phyloP scores from a whole-genome alignment of 805 yeast species.

The Nadsonia fulvescens region DNA sequence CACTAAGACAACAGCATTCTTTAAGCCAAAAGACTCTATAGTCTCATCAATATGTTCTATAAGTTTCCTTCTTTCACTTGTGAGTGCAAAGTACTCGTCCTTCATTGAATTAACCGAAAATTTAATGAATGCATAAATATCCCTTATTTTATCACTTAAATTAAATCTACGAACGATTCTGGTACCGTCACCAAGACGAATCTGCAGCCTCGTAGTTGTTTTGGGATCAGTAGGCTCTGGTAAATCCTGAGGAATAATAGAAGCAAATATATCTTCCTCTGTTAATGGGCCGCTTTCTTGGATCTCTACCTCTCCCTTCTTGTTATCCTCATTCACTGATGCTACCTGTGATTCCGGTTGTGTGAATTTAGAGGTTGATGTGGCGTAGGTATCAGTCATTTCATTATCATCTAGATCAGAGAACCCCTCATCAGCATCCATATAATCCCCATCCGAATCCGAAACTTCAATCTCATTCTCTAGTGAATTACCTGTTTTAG shows the following conservation, averaged over 20 bases:
- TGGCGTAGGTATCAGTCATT: slow-evolving; percentile 8
- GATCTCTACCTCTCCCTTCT: slow-evolving; percentile 6
- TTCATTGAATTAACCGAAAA: slow-evolving; percentile 28
- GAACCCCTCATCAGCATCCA: slow-evolving; percentile 8
- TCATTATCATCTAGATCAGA: slow-evolving; percentile 14
- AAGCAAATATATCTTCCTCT: slow-evolving; percentile 28
- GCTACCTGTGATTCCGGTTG: slow-evolving; percentile 9
- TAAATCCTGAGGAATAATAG: slow-evolving; percentile 32
- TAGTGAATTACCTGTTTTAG: slow-evolving; percentile 13
- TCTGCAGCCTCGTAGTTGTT: slow-evolving; percentile 59
- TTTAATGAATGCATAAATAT: slow-evolving; percentile 52
- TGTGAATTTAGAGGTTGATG: slow-evolving; percentile 5
- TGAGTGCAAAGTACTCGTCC: slow-evolving; percentile 33
- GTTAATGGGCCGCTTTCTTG: slow-evolving; percentile 15
- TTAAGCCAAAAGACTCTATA: slow-evolving; percentile 57
- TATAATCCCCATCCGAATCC: slow-evolving; percentile 13
- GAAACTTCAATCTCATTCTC: slow-evolving; percentile 17
- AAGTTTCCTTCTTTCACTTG: slow-evolving; percentile 42
- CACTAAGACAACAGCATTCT: slow-evolving; percentile 62
- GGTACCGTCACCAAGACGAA: slow-evolving; percentile 78
- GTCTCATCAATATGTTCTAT: slow-evolving; percentile 33
- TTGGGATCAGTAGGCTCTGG: slow-evolving; percentile 48
- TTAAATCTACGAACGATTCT: slow-evolving; percentile 57
- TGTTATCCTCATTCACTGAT: slow-evolving; percentile 7
- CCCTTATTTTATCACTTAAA: slow-evolving; percentile 36